These are phyloP conservation scores for Debaryomyces subglobosus DNA, from an alignment of 1,139 yeast species.

Conservation along the genomic window DNA sequence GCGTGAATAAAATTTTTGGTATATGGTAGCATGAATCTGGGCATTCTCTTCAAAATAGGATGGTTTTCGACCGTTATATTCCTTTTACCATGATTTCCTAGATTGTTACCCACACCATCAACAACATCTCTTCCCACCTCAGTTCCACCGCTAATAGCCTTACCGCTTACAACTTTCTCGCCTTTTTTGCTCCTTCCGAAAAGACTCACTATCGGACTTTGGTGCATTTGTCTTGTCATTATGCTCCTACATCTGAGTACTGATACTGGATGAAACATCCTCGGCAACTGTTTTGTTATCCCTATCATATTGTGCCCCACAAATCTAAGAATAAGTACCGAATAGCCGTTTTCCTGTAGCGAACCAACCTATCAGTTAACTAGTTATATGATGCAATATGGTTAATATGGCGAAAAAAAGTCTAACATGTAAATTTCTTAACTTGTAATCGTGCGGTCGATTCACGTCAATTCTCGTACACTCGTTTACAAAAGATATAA, in stretches of 20 bases:
- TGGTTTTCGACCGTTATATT: slow-evolving; percentile 18
- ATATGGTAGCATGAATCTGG: slow-evolving; percentile 53
- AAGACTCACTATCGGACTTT: neutral
- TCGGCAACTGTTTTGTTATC: neutral
- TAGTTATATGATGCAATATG: neutral
- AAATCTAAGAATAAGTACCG: neutral
- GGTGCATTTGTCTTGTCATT: neutral
- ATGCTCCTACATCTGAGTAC: neutral
- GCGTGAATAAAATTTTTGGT: slow-evolving; percentile 55
- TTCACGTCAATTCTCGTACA: slow-evolving; percentile 1
- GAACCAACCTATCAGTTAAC: neutral
- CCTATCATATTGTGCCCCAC: neutral
- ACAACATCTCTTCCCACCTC: neutral
- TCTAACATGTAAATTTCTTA: neutral
- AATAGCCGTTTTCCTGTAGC: neutral
- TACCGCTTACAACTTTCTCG: neutral
- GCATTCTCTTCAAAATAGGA: slow-evolving; percentile 45
- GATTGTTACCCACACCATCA: neutral
- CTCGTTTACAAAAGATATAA: slow-evolving; percentile 5
- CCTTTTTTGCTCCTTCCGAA: neutral
- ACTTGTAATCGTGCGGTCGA: neutral
- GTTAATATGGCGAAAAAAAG: neutral
- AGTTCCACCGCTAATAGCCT: neutral
- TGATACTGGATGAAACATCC: neutral
- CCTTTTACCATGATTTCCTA: neutral